Conservation (phyloP, 1,139 yeast species). For the Lizanozyma gosingica region DNA sequence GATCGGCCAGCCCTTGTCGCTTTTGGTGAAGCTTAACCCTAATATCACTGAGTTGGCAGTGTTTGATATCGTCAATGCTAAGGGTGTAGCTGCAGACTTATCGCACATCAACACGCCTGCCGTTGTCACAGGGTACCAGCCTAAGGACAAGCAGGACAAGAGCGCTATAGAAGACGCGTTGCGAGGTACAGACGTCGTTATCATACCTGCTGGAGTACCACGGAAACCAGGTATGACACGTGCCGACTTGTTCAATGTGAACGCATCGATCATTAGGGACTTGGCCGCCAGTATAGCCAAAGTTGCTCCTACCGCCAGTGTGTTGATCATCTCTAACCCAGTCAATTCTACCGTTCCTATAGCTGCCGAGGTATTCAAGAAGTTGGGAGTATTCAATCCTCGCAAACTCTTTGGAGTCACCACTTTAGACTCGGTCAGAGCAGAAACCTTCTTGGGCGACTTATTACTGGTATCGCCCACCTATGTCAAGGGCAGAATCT, state of each 20-base stretch:
- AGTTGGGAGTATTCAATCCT: constrained; percentile 69
- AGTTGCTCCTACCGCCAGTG: constrained; percentile 64
- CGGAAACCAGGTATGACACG: constrained; percentile 98
- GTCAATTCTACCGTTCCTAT: constrained; percentile 94
- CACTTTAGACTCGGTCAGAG: constrained; percentile 82
- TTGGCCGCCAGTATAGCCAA: constrained; percentile 75
- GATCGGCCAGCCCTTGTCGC: constrained; percentile 90
- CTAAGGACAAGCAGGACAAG: constrained; percentile 41
- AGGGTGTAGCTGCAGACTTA: constrained; percentile 90
- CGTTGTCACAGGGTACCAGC: constrained; percentile 59
- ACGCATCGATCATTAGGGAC: constrained; percentile 82
- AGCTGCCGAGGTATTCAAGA: constrained; percentile 76
- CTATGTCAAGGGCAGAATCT: constrained; percentile 15
- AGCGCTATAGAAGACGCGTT: constrained; percentile 48
- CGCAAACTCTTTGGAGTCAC: constrained; percentile 86
- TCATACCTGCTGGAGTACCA: constrained; percentile 95
- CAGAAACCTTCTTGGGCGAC: constrained; percentile 53
- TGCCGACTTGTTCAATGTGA: constrained; percentile 89
- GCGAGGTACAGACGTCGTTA: constrained; percentile 63
- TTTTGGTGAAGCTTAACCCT: constrained; percentile 64
- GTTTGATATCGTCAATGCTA: constrained; percentile 83
- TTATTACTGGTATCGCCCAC: constrained; percentile 16
- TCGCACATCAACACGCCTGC: constrained; percentile 84
- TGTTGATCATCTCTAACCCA: constrained; percentile 84
- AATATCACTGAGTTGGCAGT: constrained; percentile 59